Percentiles rank a stretch among this genome's conserved stretches.
These are phyloP conservation scores for Diplogelasinospora grovesii DNA, from an alignment of 495 filamentous ascomycete species.

Conservation along the genomic window DNA sequence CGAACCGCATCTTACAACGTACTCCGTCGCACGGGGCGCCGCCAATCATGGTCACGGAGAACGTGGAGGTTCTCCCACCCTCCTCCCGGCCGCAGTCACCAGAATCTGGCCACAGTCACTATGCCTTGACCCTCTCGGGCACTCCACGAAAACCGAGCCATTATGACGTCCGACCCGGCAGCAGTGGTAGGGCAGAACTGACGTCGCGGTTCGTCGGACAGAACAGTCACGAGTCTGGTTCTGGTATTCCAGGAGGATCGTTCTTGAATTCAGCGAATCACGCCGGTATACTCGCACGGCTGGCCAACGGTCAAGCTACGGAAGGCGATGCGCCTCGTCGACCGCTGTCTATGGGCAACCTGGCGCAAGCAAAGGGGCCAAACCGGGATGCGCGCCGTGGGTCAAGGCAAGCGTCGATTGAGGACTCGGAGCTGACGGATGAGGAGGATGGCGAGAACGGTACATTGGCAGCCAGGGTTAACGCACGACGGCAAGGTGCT, in stretches of 20 bases:
- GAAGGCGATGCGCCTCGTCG: conserved; percentile 11
- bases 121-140: conserved; percentile 18
- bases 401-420: conserved; percentile 1
- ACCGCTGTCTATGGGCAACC: conserved; percentile 20
- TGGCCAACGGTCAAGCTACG: conserved; percentile 8
- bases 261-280: conserved; percentile 18
- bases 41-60: conserved; percentile 54
- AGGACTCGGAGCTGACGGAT: conserved; percentile 19
- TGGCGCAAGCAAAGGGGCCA: conserved; percentile 16
- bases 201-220: conserved; percentile 44
- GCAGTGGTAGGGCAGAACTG: conserved; percentile 41
- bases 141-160: conserved; percentile 21
- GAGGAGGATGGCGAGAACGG: conserved; percentile 30
- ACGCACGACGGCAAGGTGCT: conserved; percentile 7
- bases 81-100: conserved; percentile 35
- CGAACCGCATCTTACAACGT: conserved; percentile 52
- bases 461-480: conserved; percentile 10
- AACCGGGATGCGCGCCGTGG: conserved; percentile 2
- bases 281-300: conserved; percentile 9
- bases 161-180: conserved; percentile 29
- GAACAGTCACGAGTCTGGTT: conserved; percentile 32
- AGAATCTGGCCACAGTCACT: conserved; percentile 10
- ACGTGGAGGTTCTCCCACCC: conserved; percentile 38
- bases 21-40: conserved; percentile 48
- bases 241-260: conserved; percentile 21